Percentiles rank a stretch among this genome's conserved stretches.
Conservation (phyloP, 345 rosid genomes). For the Bruguiera gymnorhiza region DNA sequence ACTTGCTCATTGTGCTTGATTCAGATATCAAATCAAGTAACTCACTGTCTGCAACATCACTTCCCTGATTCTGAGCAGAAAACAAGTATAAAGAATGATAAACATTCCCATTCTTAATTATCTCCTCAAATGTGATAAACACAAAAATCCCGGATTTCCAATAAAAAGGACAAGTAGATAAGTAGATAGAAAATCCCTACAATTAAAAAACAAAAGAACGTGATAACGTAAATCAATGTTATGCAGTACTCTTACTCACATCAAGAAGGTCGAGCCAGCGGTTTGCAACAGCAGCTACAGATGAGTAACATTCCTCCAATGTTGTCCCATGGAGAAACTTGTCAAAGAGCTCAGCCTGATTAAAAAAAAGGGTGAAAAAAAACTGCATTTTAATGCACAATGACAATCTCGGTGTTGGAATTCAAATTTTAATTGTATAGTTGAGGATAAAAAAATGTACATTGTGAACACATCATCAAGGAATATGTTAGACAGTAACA, state of each 20-base stretch:
- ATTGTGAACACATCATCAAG: neutral
- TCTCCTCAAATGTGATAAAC: constrained; percentile 5
- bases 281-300: constrained; percentile 93
- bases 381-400: constrained; percentile 3
- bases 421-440: neutral
- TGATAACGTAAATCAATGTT: neutral
- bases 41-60: constrained; percentile 86
- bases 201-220: neutral
- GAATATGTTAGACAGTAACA: constrained; percentile 1
- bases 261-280: constrained; percentile 98
- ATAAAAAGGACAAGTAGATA: neutral
- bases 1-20: constrained; percentile 99
- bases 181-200: neutral
- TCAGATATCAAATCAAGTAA: constrained; percentile 94
- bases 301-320: constrained; percentile 83
- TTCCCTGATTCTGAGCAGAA: constrained; percentile 73
- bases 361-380: constrained; percentile 12
- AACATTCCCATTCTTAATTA: constrained; percentile 9
- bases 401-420: neutral
- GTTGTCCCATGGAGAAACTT: constrained; percentile 90
- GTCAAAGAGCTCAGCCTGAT: constrained; percentile 92
- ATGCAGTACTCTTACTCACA: constrained; percentile 38
- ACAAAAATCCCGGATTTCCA: neutral
- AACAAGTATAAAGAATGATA: constrained; percentile 17
- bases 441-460: neutral